A percentile compares a stretch with the other conserved stretches of the same genome.
Evolutionary conservation across 2,329 filamentous ascomycete species (phyloP).

Genomic region (Cercospora berteroae): DNA sequence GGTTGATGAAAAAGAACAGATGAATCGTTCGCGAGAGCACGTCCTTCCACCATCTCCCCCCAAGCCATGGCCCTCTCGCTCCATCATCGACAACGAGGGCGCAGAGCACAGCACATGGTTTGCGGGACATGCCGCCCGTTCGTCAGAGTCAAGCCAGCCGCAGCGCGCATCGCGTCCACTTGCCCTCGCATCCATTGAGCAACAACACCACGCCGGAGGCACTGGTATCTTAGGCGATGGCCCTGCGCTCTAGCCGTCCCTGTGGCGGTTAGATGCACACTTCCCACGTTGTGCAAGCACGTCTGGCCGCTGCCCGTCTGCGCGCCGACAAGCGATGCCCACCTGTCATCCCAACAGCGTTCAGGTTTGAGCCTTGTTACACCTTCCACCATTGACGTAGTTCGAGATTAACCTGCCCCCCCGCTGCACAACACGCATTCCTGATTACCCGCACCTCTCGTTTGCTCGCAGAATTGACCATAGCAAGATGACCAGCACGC

Average conservation of each 20-base stretch:
- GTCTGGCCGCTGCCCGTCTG: not conserved
- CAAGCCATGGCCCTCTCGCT: not conserved
- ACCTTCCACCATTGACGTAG: constrained; percentile 1
- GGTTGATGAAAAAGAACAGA: not conserved
- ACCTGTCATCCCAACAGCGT: constrained; percentile 2
- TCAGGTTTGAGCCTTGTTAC: constrained; percentile 8
- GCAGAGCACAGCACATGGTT: not conserved
- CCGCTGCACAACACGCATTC: not conserved
- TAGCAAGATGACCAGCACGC: constrained; percentile 13
- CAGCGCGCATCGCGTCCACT: not conserved
- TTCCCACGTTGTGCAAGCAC: not conserved
- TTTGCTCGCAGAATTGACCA: not conserved
- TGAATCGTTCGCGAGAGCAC: not conserved
- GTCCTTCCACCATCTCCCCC: not conserved
- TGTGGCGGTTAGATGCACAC: not conserved
- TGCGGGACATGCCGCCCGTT: not conserved
- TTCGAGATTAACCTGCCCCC: not conserved
- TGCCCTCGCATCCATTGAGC: not conserved
- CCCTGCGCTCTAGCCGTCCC: not conserved
- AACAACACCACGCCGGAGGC: not conserved
- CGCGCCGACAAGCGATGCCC: not conserved
- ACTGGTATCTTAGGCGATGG: not conserved
- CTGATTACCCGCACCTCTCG: not conserved
- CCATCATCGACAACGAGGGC: not conserved
- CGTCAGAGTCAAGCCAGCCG: not conserved